These are phyloP conservation scores for Carex sylvatica DNA, from an alignment of 202 grass and related monocot species.

Conservation along the genomic window DNA sequence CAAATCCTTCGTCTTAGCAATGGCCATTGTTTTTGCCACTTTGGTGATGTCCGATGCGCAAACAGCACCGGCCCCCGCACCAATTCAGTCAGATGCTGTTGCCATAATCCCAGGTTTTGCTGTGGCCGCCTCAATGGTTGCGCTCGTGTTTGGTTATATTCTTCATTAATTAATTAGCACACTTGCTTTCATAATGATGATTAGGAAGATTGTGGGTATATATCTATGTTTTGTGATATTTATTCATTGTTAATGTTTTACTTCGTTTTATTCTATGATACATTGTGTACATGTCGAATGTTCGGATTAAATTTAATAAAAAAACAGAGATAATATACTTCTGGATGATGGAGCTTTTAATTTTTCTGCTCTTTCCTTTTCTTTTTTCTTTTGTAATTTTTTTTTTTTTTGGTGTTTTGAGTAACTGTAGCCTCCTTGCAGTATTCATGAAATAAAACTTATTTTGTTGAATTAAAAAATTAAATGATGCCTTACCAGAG, in stretches of 20 bases:
- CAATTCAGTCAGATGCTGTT: not conserved
- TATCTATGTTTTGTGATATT: not conserved
- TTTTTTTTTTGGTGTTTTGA: too few species aligned
- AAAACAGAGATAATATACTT: too few species aligned
- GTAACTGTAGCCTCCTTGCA: too few species aligned
- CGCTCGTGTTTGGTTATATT: not conserved
- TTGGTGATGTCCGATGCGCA: not conserved
- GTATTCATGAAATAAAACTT: too few species aligned
- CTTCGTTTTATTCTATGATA: not conserved
- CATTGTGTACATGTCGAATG: not conserved
- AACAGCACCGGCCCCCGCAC: not conserved
- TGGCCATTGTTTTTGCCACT: not conserved
- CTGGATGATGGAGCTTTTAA: too few species aligned
- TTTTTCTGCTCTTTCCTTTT: too few species aligned
- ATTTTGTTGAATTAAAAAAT: too few species aligned
- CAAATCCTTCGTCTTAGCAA: not conserved
- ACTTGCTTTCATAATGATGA: not conserved
- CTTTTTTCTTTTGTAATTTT: too few species aligned
- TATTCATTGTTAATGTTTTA: not conserved
- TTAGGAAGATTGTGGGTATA: not conserved
- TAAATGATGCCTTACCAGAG: too few species aligned
- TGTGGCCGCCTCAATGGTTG: not conserved
- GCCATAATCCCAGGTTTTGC: not conserved
- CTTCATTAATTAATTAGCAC: not conserved
- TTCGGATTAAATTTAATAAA: too few species aligned